phyloP scores from a whole-genome alignment of 495 filamentous ascomycete species.

The Tetracladium setigerum region DNA sequence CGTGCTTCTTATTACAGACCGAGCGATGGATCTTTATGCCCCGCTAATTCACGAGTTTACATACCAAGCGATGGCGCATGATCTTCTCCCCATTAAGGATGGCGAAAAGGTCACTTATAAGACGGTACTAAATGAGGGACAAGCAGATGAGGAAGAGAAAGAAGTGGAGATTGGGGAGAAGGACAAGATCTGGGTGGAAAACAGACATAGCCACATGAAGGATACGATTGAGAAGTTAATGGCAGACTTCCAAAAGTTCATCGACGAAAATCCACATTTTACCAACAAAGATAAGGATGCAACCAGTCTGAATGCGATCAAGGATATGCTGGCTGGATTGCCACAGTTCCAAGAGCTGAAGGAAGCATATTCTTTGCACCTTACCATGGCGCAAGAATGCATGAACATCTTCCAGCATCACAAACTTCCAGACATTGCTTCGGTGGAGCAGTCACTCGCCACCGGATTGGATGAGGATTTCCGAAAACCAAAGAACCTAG shows the following conservation, averaged over 20 bases:
- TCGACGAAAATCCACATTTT: constrained; percentile 90
- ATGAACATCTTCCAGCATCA: constrained; percentile 84
- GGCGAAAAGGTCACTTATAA: constrained; percentile 81
- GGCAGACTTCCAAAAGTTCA: constrained; percentile 84
- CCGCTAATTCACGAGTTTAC: constrained; percentile 94
- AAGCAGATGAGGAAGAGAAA: constrained; percentile 60
- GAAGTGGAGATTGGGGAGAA: constrained; percentile 86
- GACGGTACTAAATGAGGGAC: constrained; percentile 65
- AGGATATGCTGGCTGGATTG: constrained; percentile 91
- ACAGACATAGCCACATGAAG: constrained; percentile 94
- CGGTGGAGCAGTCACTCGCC: constrained; percentile 75
- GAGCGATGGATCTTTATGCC: constrained; percentile 83
- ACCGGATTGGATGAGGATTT: constrained; percentile 92
- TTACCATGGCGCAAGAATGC: constrained; percentile 96
- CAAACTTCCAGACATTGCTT: constrained; percentile 81
- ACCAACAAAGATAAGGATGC: constrained; percentile 59
- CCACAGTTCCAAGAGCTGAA: constrained; percentile 94
- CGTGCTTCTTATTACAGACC: constrained; percentile 78
- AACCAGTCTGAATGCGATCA: constrained; percentile 81
- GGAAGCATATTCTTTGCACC: constrained; percentile 87
- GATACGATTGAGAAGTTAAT: constrained; percentile 92
- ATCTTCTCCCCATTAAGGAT: constrained; percentile 81
- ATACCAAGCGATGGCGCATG: constrained; percentile 96
- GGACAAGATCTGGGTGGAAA: constrained; percentile 88
- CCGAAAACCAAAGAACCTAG: constrained; percentile 80